Percentiles rank a stretch among this genome's conserved stretches.
Conservation (phyloP, 78 protist species). For the Emiliania huxleyi region DNA sequence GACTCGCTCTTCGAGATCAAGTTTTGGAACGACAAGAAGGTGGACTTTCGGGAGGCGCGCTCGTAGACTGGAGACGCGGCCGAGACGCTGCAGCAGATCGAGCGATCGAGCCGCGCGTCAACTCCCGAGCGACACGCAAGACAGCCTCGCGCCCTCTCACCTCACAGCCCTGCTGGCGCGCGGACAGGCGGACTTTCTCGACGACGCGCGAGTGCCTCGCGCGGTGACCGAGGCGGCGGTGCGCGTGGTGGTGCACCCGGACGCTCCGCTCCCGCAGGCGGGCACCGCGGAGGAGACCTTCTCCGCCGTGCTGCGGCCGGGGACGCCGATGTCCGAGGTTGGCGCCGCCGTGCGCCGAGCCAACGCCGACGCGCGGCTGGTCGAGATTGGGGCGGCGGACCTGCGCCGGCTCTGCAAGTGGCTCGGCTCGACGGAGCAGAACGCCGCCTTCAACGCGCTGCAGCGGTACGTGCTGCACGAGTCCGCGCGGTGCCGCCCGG, state of each 20-base stretch:
- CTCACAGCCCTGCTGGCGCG: no score
- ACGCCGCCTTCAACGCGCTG: background rate
- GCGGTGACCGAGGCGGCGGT: background rate
- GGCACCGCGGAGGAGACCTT: background rate
- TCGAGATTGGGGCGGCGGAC: background rate
- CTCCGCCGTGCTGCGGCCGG: background rate
- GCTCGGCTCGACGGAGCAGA: background rate
- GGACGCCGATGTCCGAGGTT: background rate
- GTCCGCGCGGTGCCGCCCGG: background rate
- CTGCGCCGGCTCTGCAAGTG: slow-evolving; percentile 11
- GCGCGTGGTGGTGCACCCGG: background rate
- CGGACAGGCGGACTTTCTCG: background rate
- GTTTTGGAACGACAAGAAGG: background rate
- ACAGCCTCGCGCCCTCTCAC: no score
- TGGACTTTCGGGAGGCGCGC: background rate
- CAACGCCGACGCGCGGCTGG: background rate
- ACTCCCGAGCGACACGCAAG: no score
- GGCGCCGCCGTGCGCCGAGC: background rate
- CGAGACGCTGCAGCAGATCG: no score
- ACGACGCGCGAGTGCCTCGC: background rate
- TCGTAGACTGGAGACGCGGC: no score
- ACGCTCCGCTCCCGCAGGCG: background rate
- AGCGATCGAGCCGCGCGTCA: no score
- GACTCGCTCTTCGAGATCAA: background rate
- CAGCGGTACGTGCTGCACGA: background rate